Evolutionary conservation across 225 moss, liverwort and hornwort genomes (phyloP).

Genomic region (Pleurozium schreberi): DNA sequence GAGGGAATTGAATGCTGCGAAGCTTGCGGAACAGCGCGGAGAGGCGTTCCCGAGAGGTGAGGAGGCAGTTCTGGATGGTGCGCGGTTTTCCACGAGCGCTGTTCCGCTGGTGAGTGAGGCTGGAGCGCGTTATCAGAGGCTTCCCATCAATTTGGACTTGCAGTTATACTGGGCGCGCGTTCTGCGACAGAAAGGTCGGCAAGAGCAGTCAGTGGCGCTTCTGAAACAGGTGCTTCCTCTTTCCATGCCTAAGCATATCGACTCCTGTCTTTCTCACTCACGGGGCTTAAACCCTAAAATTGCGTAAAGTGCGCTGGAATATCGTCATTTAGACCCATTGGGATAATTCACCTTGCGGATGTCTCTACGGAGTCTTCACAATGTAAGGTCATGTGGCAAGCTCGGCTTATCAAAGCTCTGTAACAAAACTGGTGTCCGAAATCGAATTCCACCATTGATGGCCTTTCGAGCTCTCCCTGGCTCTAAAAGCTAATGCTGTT

Average conservation of each 20-base stretch:
- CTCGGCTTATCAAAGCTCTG: neutral
- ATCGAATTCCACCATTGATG: neutral
- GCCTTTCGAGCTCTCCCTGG: neutral
- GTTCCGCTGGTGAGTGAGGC: constrained; percentile 36
- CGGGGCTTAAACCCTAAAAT: neutral
- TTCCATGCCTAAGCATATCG: neutral
- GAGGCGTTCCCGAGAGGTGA: neutral
- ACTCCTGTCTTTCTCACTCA: too few relatives aligned
- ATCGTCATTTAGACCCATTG: neutral
- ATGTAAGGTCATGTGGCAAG: neutral
- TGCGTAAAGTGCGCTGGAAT: neutral
- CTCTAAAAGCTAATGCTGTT: neutral
- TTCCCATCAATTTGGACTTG: constrained; percentile 80
- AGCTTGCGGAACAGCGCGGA: neutral
- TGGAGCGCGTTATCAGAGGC: constrained; percentile 35
- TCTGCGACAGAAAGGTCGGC: constrained; percentile 47
- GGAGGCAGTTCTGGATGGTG: neutral
- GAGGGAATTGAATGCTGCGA: neutral
- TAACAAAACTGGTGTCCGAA: neutral
- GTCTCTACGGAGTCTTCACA: neutral
- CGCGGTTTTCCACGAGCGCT: constrained; percentile 6
- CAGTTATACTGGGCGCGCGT: constrained; percentile 62
- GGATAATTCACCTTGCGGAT: neutral
- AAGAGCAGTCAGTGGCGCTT: constrained; percentile 40
- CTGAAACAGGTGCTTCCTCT: constrained; percentile 50